Evolutionary conservation across 148 eudicot species (phyloP), one percentile per base, ranked within the genome.

Genomic region (Nyssa sinensis): DNA sequence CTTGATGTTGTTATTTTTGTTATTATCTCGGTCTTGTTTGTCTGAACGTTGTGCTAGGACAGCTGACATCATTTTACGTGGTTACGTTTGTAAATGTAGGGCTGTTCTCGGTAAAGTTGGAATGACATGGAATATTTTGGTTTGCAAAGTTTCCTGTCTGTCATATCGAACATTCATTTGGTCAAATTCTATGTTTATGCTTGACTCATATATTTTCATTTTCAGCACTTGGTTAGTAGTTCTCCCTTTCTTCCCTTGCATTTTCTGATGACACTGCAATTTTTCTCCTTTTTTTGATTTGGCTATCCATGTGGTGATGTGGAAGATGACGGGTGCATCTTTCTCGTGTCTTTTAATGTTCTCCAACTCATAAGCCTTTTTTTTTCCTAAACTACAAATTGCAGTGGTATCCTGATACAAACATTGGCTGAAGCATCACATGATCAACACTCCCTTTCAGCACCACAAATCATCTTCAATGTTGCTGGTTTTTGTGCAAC

Each of bases 341-440:
- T 23, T 34, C 21, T 64, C 44, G 13, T 44, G 0, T 76, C 34
- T 62, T n/a, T n/a, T 12, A 31, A 16, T 65, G 17, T 44, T 39
- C 32, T 31, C 31, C 62, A 17, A 33, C 68, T 60, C 47, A 34
- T 7, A 16, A 37, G 23, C 13, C 7, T 65, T 62, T 53, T 62
- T 72, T 28, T 57, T 30, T 72, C 65, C 9, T 37, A 3, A 3
- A 4, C 44, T 37, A 17, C 21, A 4, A 55, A 64, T 71, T 81
- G 85, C 82, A 94, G 98, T 73, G 98, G 98, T 49, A 84, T 87
- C 67, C 66, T 94, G 72, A 94, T 94, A 47, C 86, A 81, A 79
- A 87, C 98, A 1, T 67, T 91, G 69, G 97, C 97, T 16, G 85
- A 88, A 65, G 98, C 97, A 74, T 94, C 98, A 39, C 86, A 80